These are phyloP conservation scores for Maudiozyma pseudohumilis DNA, from an alignment of 805 yeast genomes.

Conservation along the genomic window DNA sequence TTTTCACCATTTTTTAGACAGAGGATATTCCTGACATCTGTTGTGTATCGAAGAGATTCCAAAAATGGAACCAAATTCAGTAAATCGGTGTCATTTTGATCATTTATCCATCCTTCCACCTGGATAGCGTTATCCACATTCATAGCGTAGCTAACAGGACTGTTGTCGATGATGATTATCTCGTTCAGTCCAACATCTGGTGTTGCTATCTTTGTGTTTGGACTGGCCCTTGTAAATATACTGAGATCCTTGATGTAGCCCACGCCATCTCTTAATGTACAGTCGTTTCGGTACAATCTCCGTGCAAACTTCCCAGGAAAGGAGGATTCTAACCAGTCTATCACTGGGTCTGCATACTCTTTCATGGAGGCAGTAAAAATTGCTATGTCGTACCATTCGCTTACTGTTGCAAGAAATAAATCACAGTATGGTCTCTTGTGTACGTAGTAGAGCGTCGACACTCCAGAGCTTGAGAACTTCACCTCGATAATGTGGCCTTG, in stretches of 20 bases:
- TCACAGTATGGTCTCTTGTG: constrained; percentile 90
- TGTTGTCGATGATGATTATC: constrained; percentile 77
- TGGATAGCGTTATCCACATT: constrained; percentile 84
- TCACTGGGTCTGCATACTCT: constrained; percentile 95
- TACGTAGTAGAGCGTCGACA: constrained; percentile 78
- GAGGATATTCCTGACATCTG: constrained; percentile 74
- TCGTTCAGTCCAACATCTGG: constrained; percentile 33
- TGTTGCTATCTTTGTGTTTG: neutral
- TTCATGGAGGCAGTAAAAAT: constrained; percentile 91
- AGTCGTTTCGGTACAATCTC: constrained; percentile 70
- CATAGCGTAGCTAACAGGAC: constrained; percentile 78
- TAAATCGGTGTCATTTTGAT: constrained; percentile 81
- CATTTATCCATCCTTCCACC: constrained; percentile 97
- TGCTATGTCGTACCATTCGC: constrained; percentile 80
- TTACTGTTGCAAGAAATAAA: constrained; percentile 64
- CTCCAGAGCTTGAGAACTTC: constrained; percentile 42
- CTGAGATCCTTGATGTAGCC: constrained; percentile 76
- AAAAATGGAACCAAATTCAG: constrained; percentile 69
- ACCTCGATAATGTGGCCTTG: constrained; percentile 75
- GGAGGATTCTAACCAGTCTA: constrained; percentile 71
- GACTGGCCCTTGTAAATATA: constrained; percentile 3
- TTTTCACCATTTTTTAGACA: constrained; percentile 57
- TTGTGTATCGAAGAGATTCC: constrained; percentile 50
- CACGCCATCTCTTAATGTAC: constrained; percentile 65
- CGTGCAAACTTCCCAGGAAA: constrained; percentile 43